phyloP scores from a whole-genome alignment of 2,329 filamentous ascomycete genomes.

The Cladophialophora exuberans region DNA sequence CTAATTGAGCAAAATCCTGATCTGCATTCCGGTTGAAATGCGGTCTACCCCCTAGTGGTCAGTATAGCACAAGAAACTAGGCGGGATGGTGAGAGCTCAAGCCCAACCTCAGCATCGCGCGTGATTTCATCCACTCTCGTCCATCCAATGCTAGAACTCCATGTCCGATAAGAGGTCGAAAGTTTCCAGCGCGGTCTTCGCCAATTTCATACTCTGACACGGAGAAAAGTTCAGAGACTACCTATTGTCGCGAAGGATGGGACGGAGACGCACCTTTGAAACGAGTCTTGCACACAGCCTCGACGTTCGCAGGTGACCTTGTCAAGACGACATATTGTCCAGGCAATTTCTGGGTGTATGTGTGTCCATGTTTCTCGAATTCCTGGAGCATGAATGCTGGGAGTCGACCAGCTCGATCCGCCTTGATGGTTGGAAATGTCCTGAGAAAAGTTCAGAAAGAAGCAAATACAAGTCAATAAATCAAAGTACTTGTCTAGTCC shows the following conservation, averaged over 20 bases:
- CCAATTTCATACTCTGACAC: constrained; percentile 13
- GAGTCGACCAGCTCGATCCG: constrained; percentile 18
- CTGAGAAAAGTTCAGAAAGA: constrained; percentile 33
- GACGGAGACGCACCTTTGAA: constrained; percentile 10
- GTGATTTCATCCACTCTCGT: constrained; percentile 11
- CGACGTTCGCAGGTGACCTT: constrained; percentile 13
- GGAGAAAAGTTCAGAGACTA: background rate
- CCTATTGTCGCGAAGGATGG: background rate
- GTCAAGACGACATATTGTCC: constrained; percentile 15
- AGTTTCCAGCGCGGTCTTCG: constrained; percentile 7
- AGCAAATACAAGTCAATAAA: background rate
- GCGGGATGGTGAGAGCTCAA: background rate
- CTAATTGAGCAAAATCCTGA: constrained; percentile 12
- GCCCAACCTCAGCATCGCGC: constrained; percentile 16
- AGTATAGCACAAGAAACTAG: background rate
- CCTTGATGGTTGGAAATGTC: constrained; percentile 17
- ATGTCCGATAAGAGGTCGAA: constrained; percentile 12
- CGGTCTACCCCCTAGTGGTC: constrained; percentile 2
- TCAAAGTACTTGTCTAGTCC: constrained; percentile 11
- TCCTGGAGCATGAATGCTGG: constrained; percentile 20
- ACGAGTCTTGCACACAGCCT: constrained; percentile 12
- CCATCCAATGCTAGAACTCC: constrained; percentile 15
- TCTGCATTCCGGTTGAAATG: constrained; percentile 17
- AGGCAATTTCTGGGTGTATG: constrained; percentile 13
- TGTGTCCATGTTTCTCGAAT: constrained; percentile 20